These are phyloP conservation scores for Leishmania major DNA, from an alignment of 208 protist genomes.

Conservation along the genomic window DNA sequence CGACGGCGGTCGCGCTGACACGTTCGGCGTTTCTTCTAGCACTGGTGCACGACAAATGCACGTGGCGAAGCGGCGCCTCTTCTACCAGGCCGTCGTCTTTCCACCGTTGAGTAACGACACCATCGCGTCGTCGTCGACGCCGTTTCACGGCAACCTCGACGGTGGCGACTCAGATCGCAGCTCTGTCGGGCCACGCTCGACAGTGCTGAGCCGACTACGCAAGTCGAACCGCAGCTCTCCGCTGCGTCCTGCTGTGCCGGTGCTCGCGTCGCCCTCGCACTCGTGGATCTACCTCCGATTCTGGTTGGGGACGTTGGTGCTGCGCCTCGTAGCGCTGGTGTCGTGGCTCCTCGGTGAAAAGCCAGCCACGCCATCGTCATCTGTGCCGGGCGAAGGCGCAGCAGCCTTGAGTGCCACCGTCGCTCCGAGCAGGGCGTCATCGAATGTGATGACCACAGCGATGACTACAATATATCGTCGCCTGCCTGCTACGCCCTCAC, in stretches of 20 bases:
- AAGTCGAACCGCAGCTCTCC: constrained; percentile 5
- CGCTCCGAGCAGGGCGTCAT: constrained; percentile 10
- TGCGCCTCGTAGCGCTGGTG: constrained; percentile 26
- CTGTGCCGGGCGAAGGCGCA: not conserved
- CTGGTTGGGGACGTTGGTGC: constrained; percentile 33
- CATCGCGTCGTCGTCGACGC: not conserved
- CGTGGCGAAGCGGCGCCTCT: constrained; percentile 31
- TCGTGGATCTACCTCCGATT: constrained; percentile 51
- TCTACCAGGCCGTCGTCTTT: constrained; percentile 32
- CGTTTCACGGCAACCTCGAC: not conserved
- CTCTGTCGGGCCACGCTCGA: constrained; percentile 8
- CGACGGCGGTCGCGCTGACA: not conserved
- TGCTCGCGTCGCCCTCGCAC: constrained; percentile 17
- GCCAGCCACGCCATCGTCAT: not conserved
- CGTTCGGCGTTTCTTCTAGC: not conserved
- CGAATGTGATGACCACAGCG: constrained; percentile 35
- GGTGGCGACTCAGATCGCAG: not conserved
- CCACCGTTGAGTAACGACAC: constrained; percentile 4
- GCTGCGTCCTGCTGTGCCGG: constrained; percentile 7
- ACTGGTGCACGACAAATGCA: constrained; percentile 16
- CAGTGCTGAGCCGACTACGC: constrained; percentile 2
- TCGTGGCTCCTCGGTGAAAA: constrained; percentile 26
- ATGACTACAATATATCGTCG: constrained; percentile 36
- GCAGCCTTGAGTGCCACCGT: not conserved
- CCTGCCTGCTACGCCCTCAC: constrained; percentile 23